Conservation (phyloP, 2,329 filamentous ascomycete species). For the Aspergillus sp. region DNA sequence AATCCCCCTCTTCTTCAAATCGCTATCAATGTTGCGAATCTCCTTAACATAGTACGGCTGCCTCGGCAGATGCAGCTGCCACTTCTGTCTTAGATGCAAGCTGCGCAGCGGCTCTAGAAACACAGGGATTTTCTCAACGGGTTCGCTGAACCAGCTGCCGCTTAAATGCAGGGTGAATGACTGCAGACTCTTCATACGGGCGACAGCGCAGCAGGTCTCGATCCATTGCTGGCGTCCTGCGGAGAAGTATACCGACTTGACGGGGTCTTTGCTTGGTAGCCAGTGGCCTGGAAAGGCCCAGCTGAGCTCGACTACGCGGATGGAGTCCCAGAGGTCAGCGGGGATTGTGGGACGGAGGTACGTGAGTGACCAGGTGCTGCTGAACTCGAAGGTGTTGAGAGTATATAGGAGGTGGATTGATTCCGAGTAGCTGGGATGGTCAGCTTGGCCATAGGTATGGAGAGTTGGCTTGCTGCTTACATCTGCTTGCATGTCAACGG, state of each 20-base stretch:
- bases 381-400: slow-evolving; percentile 39
- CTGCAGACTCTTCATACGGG: slow-evolving; percentile 25
- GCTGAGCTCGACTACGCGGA: slow-evolving; percentile 37
- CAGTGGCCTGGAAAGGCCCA: slow-evolving; percentile 43
- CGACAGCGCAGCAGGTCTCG: slow-evolving; percentile 34
- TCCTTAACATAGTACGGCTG: slow-evolving; percentile 37
- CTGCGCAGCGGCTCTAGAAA: slow-evolving; percentile 38
- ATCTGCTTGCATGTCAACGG: slow-evolving; percentile 38
- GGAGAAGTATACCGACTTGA: slow-evolving; percentile 38
- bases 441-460: neutral
- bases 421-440: slow-evolving; percentile 33
- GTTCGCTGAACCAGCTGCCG: slow-evolving; percentile 39
- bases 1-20: slow-evolving; percentile 33
- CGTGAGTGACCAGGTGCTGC: slow-evolving; percentile 40
- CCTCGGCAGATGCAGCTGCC: slow-evolving; percentile 33
- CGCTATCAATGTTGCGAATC: slow-evolving; percentile 27
- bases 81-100: slow-evolving; percentile 23
- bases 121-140: slow-evolving; percentile 34
- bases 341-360: slow-evolving; percentile 39
- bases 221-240: slow-evolving; percentile 39
- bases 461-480: slow-evolving; percentile 18
- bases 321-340: slow-evolving; percentile 27
- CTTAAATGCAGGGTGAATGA: slow-evolving; percentile 33
- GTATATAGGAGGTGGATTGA: slow-evolving; percentile 37
- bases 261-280: slow-evolving; percentile 42